Conservation (phyloP, 345 rosid genomes). For the Populus nigra region DNA sequence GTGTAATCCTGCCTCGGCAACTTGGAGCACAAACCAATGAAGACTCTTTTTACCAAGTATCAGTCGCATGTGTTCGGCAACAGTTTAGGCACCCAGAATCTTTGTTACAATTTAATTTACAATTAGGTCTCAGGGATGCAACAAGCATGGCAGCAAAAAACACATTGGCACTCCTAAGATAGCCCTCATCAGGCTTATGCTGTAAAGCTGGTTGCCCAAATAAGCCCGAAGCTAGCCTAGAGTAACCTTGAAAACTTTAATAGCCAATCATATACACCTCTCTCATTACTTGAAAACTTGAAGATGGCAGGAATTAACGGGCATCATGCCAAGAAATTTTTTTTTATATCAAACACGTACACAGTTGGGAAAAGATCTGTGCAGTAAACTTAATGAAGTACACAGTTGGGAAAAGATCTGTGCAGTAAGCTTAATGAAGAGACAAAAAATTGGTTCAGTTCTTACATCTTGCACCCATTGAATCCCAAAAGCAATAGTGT, state of each 20-base stretch:
- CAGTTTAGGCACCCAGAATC: not conserved
- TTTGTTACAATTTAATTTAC: not conserved
- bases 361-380: not conserved
- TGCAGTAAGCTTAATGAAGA: not conserved
- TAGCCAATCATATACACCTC: not conserved
- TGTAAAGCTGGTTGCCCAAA: not conserved
- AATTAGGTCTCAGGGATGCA: not conserved
- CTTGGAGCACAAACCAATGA: not conserved
- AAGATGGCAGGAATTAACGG: not conserved
- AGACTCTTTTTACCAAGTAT: not conserved
- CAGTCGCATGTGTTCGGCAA: not conserved
- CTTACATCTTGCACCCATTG: constrained; percentile 95
- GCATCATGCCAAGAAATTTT: not conserved
- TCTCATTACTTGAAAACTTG: not conserved
- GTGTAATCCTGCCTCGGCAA: not conserved
- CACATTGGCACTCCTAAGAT: not conserved
- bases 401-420: not conserved
- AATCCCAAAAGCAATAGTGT: constrained; percentile 71
- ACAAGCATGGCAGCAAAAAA: not conserved
- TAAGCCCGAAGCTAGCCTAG: not conserved
- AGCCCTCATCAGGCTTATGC: not conserved
- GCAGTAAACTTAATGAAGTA: not conserved
- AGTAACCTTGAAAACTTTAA: not conserved
- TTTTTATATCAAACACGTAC: not conserved
- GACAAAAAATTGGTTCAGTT: constrained; percentile 8